These are phyloP conservation scores for Clitoria ternatea DNA, from an alignment of 306 rosid genomes.

Conservation along the genomic window DNA sequence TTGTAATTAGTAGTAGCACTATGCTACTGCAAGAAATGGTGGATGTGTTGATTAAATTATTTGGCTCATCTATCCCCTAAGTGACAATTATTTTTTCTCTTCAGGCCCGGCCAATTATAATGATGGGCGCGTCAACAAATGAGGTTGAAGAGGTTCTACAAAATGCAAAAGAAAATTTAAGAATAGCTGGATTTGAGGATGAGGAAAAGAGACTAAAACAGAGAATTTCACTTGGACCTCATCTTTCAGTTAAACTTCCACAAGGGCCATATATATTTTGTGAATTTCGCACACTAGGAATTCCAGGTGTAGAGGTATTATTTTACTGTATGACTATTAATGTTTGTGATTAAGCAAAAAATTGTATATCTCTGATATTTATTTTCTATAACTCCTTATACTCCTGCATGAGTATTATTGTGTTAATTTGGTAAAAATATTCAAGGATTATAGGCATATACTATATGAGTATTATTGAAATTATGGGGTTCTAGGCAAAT, in stretches of 20 bases:
- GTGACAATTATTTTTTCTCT: conserved; percentile 7
- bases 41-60: background rate
- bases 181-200: conserved; percentile 88
- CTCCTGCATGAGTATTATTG: background rate
- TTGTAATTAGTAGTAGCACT: background rate
- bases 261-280: conserved; percentile 82
- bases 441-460: background rate
- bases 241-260: conserved; percentile 56
- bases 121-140: conserved; percentile 81
- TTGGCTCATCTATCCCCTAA: conserved; percentile 7
- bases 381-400: background rate
- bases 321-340: conserved; percentile 10
- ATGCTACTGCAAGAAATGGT: background rate
- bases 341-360: background rate
- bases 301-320: conserved; percentile 82
- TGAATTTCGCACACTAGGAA: conserved; percentile 71
- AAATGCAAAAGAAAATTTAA: conserved; percentile 56
- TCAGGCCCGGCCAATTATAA: conserved; percentile 73
- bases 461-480: background rate
- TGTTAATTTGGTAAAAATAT: background rate
- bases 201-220: conserved; percentile 85
- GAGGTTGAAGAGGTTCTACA: conserved; percentile 83
- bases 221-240: conserved; percentile 53
- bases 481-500: background rate
- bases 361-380: conserved; percentile 2